phyloP scores from a whole-genome alignment of 371 early-diverging fungal species.

The Mortierella sp. region DNA sequence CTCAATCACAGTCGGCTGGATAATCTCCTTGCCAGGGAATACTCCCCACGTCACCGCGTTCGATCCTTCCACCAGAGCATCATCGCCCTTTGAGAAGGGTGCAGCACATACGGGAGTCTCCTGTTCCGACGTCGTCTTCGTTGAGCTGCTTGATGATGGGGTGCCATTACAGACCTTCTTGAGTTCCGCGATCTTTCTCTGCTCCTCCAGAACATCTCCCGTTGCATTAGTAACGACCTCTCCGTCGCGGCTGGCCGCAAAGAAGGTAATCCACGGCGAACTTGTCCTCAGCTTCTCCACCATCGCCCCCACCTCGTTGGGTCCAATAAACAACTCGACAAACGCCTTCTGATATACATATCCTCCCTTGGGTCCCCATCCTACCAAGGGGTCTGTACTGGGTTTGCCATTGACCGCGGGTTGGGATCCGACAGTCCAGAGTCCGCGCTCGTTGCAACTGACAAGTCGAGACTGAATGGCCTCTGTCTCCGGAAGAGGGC shows the following conservation, averaged over 20 bases:
- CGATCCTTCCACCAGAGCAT: constrained; percentile 60
- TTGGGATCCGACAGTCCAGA: constrained; percentile 94
- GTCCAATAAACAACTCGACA: constrained; percentile 82
- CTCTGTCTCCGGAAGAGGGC: constrained; percentile 84
- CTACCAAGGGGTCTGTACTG: constrained; percentile 81
- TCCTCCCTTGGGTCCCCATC: constrained; percentile 97
- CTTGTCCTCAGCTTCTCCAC: constrained; percentile 59
- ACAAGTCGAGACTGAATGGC: constrained; percentile 75
- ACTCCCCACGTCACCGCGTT: constrained; percentile 98
- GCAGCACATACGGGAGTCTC: constrained; percentile 44
- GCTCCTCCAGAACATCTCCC: constrained; percentile 51
- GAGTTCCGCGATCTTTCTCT: constrained; percentile 54
- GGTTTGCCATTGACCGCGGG: constrained; percentile 93
- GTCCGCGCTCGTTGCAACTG: constrained; percentile 78
- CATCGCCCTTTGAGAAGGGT: constrained; percentile 50
- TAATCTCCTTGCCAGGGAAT: constrained; percentile 95
- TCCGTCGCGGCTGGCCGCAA: constrained; percentile 84
- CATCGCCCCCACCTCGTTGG: constrained; percentile 55
- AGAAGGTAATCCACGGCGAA: constrained; percentile 84
- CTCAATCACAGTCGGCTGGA: constrained; percentile 96
- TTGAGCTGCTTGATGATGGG: background rate
- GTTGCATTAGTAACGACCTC: constrained; percentile 43
- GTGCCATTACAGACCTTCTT: constrained; percentile 44
- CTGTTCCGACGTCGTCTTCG: background rate
- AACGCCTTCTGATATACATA: constrained; percentile 96